A percentile compares a stretch with the other conserved stretches of the same genome.
These are phyloP conservation scores for Fraxinus platypoda DNA, from an alignment of 305 asterid genomes.

Conservation along the genomic window DNA sequence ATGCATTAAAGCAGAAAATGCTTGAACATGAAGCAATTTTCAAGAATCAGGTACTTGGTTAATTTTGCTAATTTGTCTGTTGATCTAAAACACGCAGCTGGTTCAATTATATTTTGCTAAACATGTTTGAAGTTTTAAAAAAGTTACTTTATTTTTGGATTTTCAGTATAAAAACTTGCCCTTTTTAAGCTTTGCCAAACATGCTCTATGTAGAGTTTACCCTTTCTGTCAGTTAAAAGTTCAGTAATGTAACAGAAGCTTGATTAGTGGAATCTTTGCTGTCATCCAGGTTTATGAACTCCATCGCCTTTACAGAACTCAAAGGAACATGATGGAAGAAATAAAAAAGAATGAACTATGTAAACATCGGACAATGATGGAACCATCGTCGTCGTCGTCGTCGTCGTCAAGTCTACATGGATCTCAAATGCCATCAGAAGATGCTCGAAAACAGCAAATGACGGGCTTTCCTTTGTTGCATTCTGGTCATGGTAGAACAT, in stretches of 20 bases:
- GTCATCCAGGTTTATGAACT: constrained; percentile 47
- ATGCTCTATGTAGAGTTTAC: background rate
- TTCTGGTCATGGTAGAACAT: constrained; percentile 50
- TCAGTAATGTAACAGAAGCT: constrained; percentile 5
- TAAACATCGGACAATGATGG: constrained; percentile 48
- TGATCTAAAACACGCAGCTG: background rate
- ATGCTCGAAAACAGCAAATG: constrained; percentile 62
- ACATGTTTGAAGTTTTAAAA: background rate
- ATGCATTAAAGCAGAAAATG: constrained; percentile 76
- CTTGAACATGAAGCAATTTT: constrained; percentile 88
- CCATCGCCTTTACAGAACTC: constrained; percentile 82
- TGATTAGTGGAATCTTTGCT: constrained; percentile 10
- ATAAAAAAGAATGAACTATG: constrained; percentile 43
- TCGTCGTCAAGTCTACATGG: constrained; percentile 62
- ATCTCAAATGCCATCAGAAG: constrained; percentile 55
- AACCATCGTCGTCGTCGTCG: constrained; percentile 59
- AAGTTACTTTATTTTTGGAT: background rate
- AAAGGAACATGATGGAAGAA: constrained; percentile 93
- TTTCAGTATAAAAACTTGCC: background rate
- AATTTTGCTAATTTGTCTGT: constrained; percentile 11
- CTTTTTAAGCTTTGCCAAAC: background rate
- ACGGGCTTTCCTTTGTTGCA: constrained; percentile 46
- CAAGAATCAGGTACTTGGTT: constrained; percentile 61
- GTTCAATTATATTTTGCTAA: background rate
- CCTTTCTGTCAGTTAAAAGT: background rate